These are phyloP conservation scores for Mycena latifolia DNA, from an alignment of 768 basidiomycete species.

Conservation along the genomic window DNA sequence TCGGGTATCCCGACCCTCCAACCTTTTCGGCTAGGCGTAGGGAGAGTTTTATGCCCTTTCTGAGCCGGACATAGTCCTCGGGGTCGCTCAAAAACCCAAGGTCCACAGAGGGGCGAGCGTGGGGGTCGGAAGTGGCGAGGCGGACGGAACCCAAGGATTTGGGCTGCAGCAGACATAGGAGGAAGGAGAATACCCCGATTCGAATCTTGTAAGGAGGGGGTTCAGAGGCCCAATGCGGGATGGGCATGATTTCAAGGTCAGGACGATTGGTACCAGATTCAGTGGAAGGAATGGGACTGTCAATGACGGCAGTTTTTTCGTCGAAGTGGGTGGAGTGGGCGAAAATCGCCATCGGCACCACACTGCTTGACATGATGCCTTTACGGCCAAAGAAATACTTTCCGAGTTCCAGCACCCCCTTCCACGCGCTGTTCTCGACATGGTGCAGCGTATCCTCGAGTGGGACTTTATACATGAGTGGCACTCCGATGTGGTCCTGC, in stretches of 20 bases:
- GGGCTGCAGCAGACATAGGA: constrained; percentile 27
- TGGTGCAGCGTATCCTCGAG: constrained; percentile 42
- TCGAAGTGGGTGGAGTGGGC: constrained; percentile 40
- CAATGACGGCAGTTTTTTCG: constrained; percentile 25
- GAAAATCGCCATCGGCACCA: constrained; percentile 44
- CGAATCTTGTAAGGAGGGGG: constrained; percentile 34
- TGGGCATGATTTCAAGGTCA: constrained; percentile 46
- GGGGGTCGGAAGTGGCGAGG: constrained; percentile 36
- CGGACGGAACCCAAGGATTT: constrained; percentile 35
- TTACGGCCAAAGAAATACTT: constrained; percentile 41
- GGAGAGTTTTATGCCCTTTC: constrained; percentile 24
- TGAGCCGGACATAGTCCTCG: constrained; percentile 38
- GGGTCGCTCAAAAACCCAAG: constrained; percentile 39
- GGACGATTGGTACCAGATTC: constrained; percentile 32
- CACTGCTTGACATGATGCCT: constrained; percentile 40
- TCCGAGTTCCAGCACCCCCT: constrained; percentile 37
- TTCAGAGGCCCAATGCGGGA: constrained; percentile 35
- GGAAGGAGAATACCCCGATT: constrained; percentile 37
- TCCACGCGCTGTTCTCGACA: constrained; percentile 8
- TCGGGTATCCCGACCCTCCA: constrained; percentile 36
- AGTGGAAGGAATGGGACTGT: constrained; percentile 11
- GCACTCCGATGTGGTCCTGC: constrained; percentile 49
- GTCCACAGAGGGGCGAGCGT: constrained; percentile 31
- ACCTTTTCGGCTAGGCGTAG: constrained; percentile 37
- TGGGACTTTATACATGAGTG: constrained; percentile 43